Conservation (phyloP, 2,329 filamentous ascomycete species). For the Dothideomycetes sp. region DNA sequence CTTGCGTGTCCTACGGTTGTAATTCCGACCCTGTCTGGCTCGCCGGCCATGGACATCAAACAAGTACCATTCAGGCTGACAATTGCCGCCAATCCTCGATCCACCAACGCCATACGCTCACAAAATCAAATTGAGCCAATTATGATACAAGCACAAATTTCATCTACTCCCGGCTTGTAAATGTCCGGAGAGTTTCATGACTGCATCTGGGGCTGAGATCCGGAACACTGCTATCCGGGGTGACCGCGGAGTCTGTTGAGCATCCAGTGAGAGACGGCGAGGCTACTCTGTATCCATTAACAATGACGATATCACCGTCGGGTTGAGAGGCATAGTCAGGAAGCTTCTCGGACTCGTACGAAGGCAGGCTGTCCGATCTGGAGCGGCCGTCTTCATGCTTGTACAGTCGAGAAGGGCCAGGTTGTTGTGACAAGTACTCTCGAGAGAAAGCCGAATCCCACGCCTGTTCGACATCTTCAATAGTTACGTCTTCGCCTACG, state of each 20-base stretch:
- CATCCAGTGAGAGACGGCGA: conserved; percentile 17
- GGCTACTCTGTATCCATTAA: conserved; percentile 14
- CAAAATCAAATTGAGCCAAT: background rate
- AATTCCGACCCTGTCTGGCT: no score
- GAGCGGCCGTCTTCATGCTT: conserved; percentile 16
- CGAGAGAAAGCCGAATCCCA: conserved; percentile 40
- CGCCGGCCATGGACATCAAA: no score
- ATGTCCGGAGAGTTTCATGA: conserved; percentile 25
- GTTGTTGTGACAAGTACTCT: no score
- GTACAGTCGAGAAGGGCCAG: no score
- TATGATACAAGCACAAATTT: background rate
- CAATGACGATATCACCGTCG: conserved; percentile 13
- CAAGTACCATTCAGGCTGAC: no score
- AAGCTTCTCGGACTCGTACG: conserved; percentile 26
- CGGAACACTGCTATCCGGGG: conserved; percentile 30
- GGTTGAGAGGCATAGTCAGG: conserved; percentile 34
- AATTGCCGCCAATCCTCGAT: no score
- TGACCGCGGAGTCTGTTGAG: conserved; percentile 16
- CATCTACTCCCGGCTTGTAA: background rate
- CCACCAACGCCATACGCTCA: background rate
- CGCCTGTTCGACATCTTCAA: conserved; percentile 40
- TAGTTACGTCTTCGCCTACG: conserved; percentile 30
- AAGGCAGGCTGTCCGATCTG: conserved; percentile 21
- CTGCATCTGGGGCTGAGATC: conserved; percentile 29
- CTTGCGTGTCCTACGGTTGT: no score